phyloP scores from a whole-genome alignment of 129 eudicot species.

The Deinandra increscens region DNA sequence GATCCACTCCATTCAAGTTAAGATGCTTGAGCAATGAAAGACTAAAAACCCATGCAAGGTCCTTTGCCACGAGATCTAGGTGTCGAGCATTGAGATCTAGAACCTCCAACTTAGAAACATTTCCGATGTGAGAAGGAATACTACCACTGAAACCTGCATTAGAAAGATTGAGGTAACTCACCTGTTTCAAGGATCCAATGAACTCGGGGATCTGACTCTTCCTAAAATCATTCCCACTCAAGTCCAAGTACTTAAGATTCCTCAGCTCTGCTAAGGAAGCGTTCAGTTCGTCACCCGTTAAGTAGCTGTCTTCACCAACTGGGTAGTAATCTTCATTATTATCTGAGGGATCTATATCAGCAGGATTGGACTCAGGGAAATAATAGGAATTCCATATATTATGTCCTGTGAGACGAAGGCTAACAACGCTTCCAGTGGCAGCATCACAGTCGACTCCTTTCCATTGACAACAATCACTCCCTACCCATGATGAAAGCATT shows the following conservation, averaged over 20 bases:
- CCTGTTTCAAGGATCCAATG: constrained; percentile 20
- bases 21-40: constrained; percentile 4
- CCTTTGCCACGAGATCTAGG: no score
- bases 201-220: neutral
- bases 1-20: constrained; percentile 9
- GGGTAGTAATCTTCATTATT: neutral
- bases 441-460: neutral
- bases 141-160: constrained; percentile 1
- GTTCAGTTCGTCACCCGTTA: neutral
- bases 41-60: neutral
- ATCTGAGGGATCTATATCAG: neutral
- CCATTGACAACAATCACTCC: neutral
- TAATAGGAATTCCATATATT: no score
- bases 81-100: constrained; percentile 1
- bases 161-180: constrained; percentile 26
- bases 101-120: constrained; percentile 10
- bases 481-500: constrained; percentile 8
- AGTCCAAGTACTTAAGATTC: neutral
- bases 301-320: neutral
- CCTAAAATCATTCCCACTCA: constrained; percentile 10
- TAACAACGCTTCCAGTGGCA: neutral
- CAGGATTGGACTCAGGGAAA: neutral
- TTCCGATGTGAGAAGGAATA: neutral
- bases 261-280: neutral
- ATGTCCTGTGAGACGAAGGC: neutral